phyloP scores from a whole-genome alignment of 495 filamentous ascomycete species.

The Immersiella caudata region DNA sequence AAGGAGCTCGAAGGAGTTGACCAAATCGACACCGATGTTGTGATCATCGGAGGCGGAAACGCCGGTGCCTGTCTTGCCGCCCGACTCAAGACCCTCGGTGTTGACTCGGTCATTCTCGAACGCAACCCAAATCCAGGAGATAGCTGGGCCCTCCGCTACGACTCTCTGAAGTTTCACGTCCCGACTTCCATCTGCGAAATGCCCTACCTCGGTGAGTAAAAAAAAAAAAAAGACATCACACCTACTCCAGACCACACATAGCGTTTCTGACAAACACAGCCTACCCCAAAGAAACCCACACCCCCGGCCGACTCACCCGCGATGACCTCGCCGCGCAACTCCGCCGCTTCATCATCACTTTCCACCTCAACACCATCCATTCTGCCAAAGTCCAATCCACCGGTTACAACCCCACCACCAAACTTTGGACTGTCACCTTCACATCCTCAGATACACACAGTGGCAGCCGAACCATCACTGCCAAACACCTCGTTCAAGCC shows the following conservation, averaged over 20 bases:
- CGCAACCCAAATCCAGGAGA: constrained; percentile 37
- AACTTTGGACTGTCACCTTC: constrained; percentile 31
- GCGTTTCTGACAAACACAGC: constrained; percentile 18
- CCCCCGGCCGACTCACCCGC: constrained; percentile 24
- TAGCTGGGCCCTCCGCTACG: constrained; percentile 42
- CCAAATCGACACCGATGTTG: constrained; percentile 36
- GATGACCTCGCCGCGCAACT: constrained; percentile 37
- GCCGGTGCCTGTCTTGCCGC: constrained; percentile 34
- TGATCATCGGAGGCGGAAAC: constrained; percentile 42
- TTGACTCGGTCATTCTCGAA: constrained; percentile 39
- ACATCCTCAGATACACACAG: background rate
- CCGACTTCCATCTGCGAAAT: constrained; percentile 32
- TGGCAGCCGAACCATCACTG: constrained; percentile 14
- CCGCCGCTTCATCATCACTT: constrained; percentile 26
- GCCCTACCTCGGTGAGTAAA: constrained; percentile 33
- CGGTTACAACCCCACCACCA: constrained; percentile 22
- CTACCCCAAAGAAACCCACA: constrained; percentile 22
- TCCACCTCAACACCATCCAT: constrained; percentile 36
- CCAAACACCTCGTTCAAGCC: constrained; percentile 40
- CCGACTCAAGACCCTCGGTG: constrained; percentile 40
- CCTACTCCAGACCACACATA: background rate
- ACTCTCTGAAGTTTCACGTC: constrained; percentile 38
- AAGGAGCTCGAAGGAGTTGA: constrained; percentile 24
- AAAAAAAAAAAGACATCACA: background rate
- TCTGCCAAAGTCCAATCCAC: constrained; percentile 35